Evolutionary conservation across 164 flowering plant genomes (phyloP).

Genomic region (Aristolochia californica): DNA sequence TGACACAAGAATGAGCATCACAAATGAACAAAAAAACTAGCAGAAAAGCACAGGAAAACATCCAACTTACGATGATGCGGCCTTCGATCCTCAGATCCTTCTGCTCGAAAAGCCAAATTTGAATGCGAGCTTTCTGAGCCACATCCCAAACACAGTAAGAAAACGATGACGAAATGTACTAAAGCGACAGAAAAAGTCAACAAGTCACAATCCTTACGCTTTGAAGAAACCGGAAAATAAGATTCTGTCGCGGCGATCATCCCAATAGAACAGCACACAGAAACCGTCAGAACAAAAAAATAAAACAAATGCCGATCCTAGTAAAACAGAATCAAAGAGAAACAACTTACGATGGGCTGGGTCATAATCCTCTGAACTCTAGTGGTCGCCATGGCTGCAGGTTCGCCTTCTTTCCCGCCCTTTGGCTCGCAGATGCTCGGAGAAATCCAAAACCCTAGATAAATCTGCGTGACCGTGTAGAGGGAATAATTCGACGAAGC

Average conservation of each 20-base stretch:
- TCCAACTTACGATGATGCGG: slow-evolving; percentile 31
- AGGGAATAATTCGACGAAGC: too few species aligned
- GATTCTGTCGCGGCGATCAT: slow-evolving; percentile 17
- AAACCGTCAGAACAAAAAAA: background rate
- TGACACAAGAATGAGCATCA: too few species aligned
- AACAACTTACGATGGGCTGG: slow-evolving; percentile 66
- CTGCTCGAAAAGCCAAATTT: slow-evolving; percentile 57
- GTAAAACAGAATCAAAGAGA: background rate
- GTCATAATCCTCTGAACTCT: slow-evolving; percentile 96
- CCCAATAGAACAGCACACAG: background rate
- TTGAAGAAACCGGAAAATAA: slow-evolving; percentile 54
- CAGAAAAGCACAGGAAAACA: too few species aligned
- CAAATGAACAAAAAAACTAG: too few species aligned
- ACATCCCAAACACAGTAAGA: background rate
- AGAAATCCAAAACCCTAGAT: background rate
- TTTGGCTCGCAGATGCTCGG: background rate
- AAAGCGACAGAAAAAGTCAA: background rate
- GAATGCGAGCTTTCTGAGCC: slow-evolving; percentile 39
- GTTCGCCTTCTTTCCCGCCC: background rate
- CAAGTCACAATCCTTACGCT: slow-evolving; percentile 24
- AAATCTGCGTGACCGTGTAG: background rate
- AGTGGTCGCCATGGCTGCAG: slow-evolving; percentile 77
- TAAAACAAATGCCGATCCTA: background rate
- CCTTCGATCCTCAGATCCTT: slow-evolving; percentile 51
- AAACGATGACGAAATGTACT: background rate